These are phyloP conservation scores for Trichosporon sp. DNA, from an alignment of 1,284 basidiomycete species.

Conservation along the genomic window DNA sequence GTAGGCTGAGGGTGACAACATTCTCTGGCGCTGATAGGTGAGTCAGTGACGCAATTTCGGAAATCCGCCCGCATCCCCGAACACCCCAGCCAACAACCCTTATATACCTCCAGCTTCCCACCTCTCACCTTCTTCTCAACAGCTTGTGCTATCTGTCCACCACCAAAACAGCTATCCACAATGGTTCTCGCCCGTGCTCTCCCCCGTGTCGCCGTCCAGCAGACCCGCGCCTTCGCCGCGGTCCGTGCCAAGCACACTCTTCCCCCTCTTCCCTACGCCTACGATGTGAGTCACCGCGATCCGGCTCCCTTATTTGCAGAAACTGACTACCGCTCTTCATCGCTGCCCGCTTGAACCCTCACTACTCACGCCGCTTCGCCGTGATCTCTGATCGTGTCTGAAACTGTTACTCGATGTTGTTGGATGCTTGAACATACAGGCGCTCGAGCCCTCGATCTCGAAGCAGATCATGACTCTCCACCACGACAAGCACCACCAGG, in stretches of 20 bases:
- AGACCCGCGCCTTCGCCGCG: conserved; percentile 29
- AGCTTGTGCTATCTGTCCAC: conserved; percentile 2
- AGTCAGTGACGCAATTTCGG: conserved; percentile 19
- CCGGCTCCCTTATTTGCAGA: background rate
- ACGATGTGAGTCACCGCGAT: conserved; percentile 66
- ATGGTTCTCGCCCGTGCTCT: conserved; percentile 31
- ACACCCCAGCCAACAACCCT: conserved; percentile 5
- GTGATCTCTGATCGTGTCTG: background rate
- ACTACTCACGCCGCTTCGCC: background rate
- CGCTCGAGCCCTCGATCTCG: conserved; percentile 63
- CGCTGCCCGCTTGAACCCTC: conserved; percentile 6
- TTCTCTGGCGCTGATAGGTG: conserved; percentile 16
- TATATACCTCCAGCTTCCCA: conserved; percentile 5
- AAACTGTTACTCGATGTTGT: background rate
- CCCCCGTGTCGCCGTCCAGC: conserved; percentile 28
- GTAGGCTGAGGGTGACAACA: conserved; percentile 2
- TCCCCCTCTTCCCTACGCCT: conserved; percentile 85
- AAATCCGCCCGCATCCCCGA: conserved; percentile 16
- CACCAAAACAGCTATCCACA: conserved; percentile 22
- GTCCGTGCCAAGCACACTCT: conserved; percentile 61
- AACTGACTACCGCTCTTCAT: background rate
- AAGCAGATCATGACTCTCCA: conserved; percentile 87
- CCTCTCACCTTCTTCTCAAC: background rate
- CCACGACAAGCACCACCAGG: conserved; percentile 94
- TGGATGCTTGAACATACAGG: conserved; percentile 39